These are phyloP conservation scores for Prunus fruticosa DNA, from an alignment of 306 rosid genomes.

Conservation along the genomic window DNA sequence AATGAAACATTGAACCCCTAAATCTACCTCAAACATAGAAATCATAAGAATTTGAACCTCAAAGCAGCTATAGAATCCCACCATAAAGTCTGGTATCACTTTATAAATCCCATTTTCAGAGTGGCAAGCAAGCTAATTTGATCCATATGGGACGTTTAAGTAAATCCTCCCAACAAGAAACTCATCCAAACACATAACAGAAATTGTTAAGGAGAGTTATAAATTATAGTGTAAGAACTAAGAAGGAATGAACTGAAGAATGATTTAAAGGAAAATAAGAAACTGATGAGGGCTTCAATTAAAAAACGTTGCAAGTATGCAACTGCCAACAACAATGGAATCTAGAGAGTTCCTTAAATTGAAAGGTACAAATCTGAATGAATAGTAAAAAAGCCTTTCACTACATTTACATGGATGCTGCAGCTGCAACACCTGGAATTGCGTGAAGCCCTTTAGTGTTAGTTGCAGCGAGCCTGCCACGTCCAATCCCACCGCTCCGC, in stretches of 20 bases:
- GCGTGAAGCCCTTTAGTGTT: constrained; percentile 37
- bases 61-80: background rate
- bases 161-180: too few relatives aligned
- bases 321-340: constrained; percentile 38
- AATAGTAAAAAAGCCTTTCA: constrained; percentile 25
- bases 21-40: background rate
- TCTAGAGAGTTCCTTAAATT: constrained; percentile 21
- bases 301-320: constrained; percentile 58
- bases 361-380: constrained; percentile 16
- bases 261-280: background rate
- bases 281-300: constrained; percentile 12
- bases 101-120: background rate
- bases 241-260: background rate
- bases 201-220: background rate
- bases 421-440: constrained; percentile 41
- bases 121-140: background rate
- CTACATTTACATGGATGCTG: constrained; percentile 47
- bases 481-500: constrained; percentile 53
- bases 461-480: constrained; percentile 44
- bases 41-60: background rate
- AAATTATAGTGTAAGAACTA: background rate
- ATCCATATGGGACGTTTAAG: background rate
- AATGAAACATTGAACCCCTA: background rate
- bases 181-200: too few relatives aligned
- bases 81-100: too few relatives aligned